These are phyloP conservation scores for Vicia sativa DNA, from an alignment of 306 rosid genomes.

Conservation along the genomic window DNA sequence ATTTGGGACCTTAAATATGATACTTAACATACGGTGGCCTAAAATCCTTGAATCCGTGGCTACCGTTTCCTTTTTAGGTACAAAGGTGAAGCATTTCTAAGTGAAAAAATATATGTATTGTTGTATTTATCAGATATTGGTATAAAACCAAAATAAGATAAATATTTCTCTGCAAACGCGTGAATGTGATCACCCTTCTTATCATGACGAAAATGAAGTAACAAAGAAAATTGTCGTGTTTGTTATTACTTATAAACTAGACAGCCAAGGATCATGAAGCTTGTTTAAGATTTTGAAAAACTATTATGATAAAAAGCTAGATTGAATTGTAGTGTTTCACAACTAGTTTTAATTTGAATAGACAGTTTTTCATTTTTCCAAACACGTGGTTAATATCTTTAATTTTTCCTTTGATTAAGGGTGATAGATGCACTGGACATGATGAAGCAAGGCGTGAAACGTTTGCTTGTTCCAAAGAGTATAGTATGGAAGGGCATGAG, in stretches of 20 bases:
- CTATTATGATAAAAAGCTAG: conserved; percentile 15
- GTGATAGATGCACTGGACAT: conserved; percentile 95
- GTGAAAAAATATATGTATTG: conserved; percentile 6
- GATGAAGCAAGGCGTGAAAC: conserved; percentile 97
- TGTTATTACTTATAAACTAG: conserved; percentile 1
- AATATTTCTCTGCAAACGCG: conserved; percentile 6
- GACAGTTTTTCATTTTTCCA: conserved; percentile 7
- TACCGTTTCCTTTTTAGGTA: conserved; percentile 16
- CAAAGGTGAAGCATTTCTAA: conserved; percentile 19
- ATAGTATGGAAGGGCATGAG: conserved; percentile 95
- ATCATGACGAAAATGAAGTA: conserved; percentile 1
- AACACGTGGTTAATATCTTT: neutral
- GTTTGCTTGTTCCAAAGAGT: conserved; percentile 88
- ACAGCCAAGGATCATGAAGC: conserved; percentile 9
- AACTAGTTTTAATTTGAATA: conserved; percentile 1
- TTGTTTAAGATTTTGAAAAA: conserved; percentile 13
- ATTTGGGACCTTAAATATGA: conserved; percentile 22
- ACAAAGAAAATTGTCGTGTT: neutral
- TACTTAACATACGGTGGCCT: conserved; percentile 29
- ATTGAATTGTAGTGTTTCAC: neutral
- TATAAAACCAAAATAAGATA: conserved; percentile 12
- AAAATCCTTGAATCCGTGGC: conserved; percentile 27
- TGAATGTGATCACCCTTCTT: neutral
- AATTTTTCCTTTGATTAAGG: conserved; percentile 46
- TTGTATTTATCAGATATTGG: conserved; percentile 19